Conservation (phyloP, 345 rosid genomes). For the Salix udensis region DNA sequence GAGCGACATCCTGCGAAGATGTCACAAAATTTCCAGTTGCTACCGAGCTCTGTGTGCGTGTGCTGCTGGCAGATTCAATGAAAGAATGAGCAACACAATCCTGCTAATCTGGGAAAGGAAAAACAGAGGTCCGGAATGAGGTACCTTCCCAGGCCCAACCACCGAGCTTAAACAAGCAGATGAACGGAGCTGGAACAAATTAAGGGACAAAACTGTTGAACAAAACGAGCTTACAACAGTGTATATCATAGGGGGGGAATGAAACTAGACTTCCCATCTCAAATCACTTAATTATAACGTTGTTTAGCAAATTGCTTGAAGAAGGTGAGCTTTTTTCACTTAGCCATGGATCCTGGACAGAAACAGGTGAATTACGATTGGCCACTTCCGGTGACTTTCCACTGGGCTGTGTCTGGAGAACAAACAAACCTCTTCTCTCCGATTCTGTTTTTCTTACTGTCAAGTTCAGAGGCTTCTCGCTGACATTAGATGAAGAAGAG, state of each 20-base stretch:
- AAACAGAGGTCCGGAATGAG: not conserved
- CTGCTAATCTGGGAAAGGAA: not conserved
- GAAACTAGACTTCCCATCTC: not conserved
- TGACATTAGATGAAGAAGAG: constrained; percentile 27
- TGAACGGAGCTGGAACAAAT: not conserved
- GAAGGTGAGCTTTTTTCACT: constrained; percentile 59
- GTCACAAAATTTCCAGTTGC: not conserved
- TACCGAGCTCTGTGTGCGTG: not conserved
- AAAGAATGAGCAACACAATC: not conserved
- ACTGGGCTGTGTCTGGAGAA: constrained; percentile 9
- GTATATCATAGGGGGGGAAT: not conserved
- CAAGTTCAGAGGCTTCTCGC: constrained; percentile 31
- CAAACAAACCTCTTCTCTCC: constrained; percentile 5
- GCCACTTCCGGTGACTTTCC: constrained; percentile 23
- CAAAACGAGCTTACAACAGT: not conserved
- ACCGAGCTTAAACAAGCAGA: not conserved
- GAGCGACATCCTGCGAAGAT: not conserved
- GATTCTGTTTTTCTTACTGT: constrained; percentile 8
- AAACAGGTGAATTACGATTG: constrained; percentile 35
- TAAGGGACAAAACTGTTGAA: not conserved
- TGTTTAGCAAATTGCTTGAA: constrained; percentile 36
- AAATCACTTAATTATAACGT: constrained; percentile 21
- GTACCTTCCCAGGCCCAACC: not conserved
- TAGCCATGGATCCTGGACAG: constrained; percentile 40
- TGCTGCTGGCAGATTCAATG: not conserved